These are phyloP conservation scores for Collybia nuda DNA, from an alignment of 768 basidiomycete genomes.

Conservation along the genomic window DNA sequence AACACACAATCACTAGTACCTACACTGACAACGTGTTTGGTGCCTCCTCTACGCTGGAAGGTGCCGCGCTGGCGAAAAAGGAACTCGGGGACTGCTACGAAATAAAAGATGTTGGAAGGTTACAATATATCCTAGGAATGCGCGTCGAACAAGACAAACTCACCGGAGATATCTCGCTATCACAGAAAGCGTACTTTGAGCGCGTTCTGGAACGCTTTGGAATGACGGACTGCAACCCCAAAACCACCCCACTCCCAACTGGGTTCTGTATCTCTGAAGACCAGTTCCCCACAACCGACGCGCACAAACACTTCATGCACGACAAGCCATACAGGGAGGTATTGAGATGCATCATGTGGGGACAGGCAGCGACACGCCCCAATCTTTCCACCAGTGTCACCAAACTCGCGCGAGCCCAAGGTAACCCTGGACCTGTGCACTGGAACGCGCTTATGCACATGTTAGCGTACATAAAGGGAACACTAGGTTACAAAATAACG, in stretches of 20 bases:
- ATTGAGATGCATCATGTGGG: slow-evolving; percentile 17
- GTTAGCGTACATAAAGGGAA: slow-evolving; percentile 33
- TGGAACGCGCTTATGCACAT: slow-evolving; percentile 37
- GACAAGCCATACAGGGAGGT: slow-evolving; percentile 24
- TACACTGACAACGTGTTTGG: slow-evolving; percentile 16
- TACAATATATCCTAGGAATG: slow-evolving; percentile 13
- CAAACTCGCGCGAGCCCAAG: slow-evolving; percentile 17
- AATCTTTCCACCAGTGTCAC: slow-evolving; percentile 23
- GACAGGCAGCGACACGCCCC: slow-evolving; percentile 23
- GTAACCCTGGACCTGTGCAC: slow-evolving; percentile 27
- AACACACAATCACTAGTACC: slow-evolving; percentile 14
- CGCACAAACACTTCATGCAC: slow-evolving; percentile 17
- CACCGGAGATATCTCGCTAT: slow-evolving; percentile 12
- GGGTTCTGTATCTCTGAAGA: slow-evolving; percentile 12
- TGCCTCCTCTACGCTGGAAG: slow-evolving; percentile 6
- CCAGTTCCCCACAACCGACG: slow-evolving; percentile 6
- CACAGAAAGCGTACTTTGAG: slow-evolving; percentile 12
- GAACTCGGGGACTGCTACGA: slow-evolving; percentile 13
- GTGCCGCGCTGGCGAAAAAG: slow-evolving; percentile 8
- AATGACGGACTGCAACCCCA: slow-evolving; percentile 2
- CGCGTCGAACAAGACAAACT: slow-evolving; percentile 5
- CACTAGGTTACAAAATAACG: slow-evolving; percentile 19
- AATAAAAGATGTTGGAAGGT: slow-evolving; percentile 11
- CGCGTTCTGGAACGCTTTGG: neutral
- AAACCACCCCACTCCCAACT: slow-evolving; percentile 20